phyloP scores from a whole-genome alignment of 345 rosid genomes.

The Moringa oleifera region DNA sequence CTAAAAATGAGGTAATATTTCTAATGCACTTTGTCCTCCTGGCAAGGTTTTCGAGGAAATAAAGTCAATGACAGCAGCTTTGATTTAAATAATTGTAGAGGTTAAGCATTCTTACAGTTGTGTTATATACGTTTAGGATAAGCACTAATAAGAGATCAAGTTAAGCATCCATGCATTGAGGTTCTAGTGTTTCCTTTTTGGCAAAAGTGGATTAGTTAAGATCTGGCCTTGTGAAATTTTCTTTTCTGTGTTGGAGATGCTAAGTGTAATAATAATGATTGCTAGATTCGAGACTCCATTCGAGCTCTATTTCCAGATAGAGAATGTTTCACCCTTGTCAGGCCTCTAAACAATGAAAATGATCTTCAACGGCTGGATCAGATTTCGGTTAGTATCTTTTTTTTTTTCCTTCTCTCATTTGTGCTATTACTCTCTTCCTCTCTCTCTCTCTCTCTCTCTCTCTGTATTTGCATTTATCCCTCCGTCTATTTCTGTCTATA shows the following conservation, averaged over 20 bases:
- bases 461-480: not conserved
- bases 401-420: slow-evolving; percentile 2
- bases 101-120: too few relatives aligned
- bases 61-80: not conserved
- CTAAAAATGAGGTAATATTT: slow-evolving; percentile 86
- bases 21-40: slow-evolving; percentile 1
- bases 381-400: slow-evolving; percentile 52
- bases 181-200: not conserved
- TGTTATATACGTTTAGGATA: too few relatives aligned
- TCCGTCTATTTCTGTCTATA: not conserved
- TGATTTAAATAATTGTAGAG: too few relatives aligned
- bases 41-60: not conserved
- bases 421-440: not conserved
- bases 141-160: too few relatives aligned
- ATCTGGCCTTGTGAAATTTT: not conserved
- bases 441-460: not conserved
- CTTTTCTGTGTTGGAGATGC: slow-evolving; percentile 3
- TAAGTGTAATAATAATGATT: slow-evolving; percentile 19
- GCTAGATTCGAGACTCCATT: slow-evolving; percentile 86
- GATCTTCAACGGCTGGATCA: slow-evolving; percentile 93
- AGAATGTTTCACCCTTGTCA: slow-evolving; percentile 86
- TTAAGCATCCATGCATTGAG: too few relatives aligned
- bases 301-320: slow-evolving; percentile 93
- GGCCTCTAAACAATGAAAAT: slow-evolving; percentile 84
- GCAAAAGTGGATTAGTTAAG: too few relatives aligned